Base-by-base conservation (phyloP, 2,329 filamentous ascomycete genomes). In the Alternaria solani region DNA sequence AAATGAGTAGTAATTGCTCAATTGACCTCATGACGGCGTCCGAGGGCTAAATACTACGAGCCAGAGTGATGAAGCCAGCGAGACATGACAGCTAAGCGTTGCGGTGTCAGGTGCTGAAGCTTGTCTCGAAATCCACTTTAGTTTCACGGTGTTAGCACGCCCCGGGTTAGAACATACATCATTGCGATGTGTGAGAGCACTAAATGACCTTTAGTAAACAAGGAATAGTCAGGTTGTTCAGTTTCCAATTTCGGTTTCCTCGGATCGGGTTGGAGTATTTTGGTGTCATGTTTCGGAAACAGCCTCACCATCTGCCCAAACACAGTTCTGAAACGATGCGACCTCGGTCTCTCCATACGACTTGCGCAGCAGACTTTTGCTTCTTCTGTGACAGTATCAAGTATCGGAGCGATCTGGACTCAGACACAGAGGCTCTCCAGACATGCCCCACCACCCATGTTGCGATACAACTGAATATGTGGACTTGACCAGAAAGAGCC, bases 261-360 rank as follows among this genome's bases (percentile, higher is more conserved):
- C 38, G 54, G 61, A 16, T 63, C 9, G 14, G 32, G 20, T 38
- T 12, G 46, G 30, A 38, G 38, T 39, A 61, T 57, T 56, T 16
- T 52, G 43, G 28, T 49, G 60, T 54, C 34, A 32, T 65, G 70
- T 72, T 74, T 72, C 66, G 63, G 56, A 53, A 60, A 25, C 57
- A 69, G 59, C 68, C 58, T 71, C 61, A 65, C 64, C 57, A 68
- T 65, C 56, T 68, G 63, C 66, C 66, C 65, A 68, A 65, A 70
- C 65, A 56, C 47, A 49, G 43, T 38, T 56, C 62, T 72, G 72
- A 75, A 75, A 75, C 71, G 70, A 64, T 49, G 41, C 55, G 57
- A 61, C 66, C 66, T 44, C 39, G 25, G 20, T 23, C 34, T 25
- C 49, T 30, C 25, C 39, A 51, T 34, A 44, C 41, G 32, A 23